Percentiles rank a stretch among this genome's conserved stretches.
Evolutionary conservation across 441 rosid genomes (phyloP).

Genomic region (Erodium chrysanthum): DNA sequence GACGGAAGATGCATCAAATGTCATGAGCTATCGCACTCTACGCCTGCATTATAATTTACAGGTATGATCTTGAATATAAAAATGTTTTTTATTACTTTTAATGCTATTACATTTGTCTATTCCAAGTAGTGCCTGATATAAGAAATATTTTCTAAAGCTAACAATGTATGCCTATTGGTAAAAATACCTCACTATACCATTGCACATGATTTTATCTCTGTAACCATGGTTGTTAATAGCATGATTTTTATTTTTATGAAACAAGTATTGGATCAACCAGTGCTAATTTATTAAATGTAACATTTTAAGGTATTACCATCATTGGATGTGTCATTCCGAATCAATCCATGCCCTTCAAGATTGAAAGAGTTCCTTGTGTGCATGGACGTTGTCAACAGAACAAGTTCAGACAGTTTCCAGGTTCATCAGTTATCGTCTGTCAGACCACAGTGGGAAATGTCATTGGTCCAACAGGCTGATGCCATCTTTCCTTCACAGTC

Average conservation of each 20-base stretch:
- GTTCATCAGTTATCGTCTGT: slow-evolving; percentile 68
- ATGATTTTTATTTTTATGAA: not conserved
- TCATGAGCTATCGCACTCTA: slow-evolving; percentile 77
- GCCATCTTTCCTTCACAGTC: slow-evolving; percentile 50
- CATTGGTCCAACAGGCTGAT: slow-evolving; percentile 63
- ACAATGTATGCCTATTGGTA: not conserved
- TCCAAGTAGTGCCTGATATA: not conserved
- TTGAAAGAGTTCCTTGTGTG: slow-evolving; percentile 80
- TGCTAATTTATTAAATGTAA: slow-evolving; percentile 17
- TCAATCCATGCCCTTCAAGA: slow-evolving; percentile 74
- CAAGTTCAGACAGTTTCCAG: slow-evolving; percentile 58
- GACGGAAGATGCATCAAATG: slow-evolving; percentile 61
- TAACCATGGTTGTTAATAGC: not conserved
- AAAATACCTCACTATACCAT: not conserved
- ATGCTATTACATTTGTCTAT: not conserved
- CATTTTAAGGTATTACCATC: slow-evolving; percentile 64
- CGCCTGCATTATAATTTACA: slow-evolving; percentile 69
- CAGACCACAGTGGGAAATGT: slow-evolving; percentile 77
- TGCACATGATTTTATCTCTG: not conserved
- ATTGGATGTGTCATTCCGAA: slow-evolving; percentile 61
- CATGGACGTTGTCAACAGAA: slow-evolving; percentile 73
- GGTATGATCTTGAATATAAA: slow-evolving; percentile 32
- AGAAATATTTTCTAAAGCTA: slow-evolving; percentile 4
- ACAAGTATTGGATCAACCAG: slow-evolving; percentile 4
- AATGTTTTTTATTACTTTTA: not conserved